Conservation (phyloP, 495 filamentous ascomycete genomes). For the Annulohypoxylon stygium region DNA sequence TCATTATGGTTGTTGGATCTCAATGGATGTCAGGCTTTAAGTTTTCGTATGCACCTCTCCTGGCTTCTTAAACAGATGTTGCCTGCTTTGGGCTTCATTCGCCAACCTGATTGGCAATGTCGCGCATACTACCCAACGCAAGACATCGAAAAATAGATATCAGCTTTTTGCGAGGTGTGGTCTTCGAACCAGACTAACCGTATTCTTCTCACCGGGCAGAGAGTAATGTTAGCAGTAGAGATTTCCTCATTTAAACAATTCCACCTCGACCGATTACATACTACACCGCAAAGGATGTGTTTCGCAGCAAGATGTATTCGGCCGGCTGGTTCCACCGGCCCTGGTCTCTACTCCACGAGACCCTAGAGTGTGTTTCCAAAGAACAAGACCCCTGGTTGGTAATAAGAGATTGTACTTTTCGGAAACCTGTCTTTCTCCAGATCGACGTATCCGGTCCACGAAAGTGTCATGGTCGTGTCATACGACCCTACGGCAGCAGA, state of each 20-base stretch:
- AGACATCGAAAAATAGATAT: constrained; percentile 18
- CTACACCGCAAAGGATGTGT: constrained; percentile 18
- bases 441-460: constrained; percentile 51
- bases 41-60: constrained; percentile 35
- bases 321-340: constrained; percentile 20
- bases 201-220: constrained; percentile 27
- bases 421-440: constrained; percentile 50
- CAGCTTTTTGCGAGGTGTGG: not conserved
- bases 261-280: constrained; percentile 7
- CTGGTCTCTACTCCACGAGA: constrained; percentile 38
- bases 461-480: constrained; percentile 51
- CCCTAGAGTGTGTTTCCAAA: constrained; percentile 49
- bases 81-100: constrained; percentile 2
- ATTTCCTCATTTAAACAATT: constrained; percentile 25
- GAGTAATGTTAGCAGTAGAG: constrained; percentile 12
- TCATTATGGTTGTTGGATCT: constrained; percentile 12
- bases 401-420: constrained; percentile 36
- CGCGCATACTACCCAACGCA: constrained; percentile 22
- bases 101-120: constrained; percentile 16
- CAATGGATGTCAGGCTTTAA: constrained; percentile 20
- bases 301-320: constrained; percentile 30
- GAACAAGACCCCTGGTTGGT: constrained; percentile 39
- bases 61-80: constrained; percentile 24
- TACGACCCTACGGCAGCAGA: constrained; percentile 39
- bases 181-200: constrained; percentile 16